Base-by-base conservation (phyloP, 2,329 filamentous ascomycete species). In the Scedosporium dehoogii region DNA sequence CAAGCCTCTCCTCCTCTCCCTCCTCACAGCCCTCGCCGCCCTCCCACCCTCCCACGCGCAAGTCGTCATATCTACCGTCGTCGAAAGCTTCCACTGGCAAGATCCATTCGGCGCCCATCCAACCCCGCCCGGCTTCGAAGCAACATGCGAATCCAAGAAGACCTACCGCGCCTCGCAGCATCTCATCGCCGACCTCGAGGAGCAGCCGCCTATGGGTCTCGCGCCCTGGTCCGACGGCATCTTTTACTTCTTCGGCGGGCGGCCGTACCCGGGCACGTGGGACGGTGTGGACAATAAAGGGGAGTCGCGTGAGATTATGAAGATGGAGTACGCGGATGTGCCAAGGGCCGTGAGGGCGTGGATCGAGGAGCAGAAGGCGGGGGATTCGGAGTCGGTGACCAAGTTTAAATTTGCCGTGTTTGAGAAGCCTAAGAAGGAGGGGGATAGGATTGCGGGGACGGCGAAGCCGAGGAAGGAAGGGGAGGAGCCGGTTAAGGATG, bases 261-360 rank as follows among this genome's bases (percentile, higher is more conserved):
- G 68, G 25, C 65, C 68, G 2, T 73, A 76, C 66, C 71, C 73
- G 0, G 77, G 77, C 6, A 74, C 71, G 14, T 79, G 76, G 76
- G 69, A 71, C 38, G 77, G 77, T 14, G 69, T 74, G 29, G 77
- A 78, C 64, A 70, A 72, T 46, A 74, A 76, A 63, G 76, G 73
- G 14, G 62, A 67, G 10, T 68, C 74, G 27, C 69, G 75, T 51
- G 73, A 76, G 63, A 63, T 77, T 18, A 67, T 77, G 12, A 70
- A 72, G 59, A 76, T 78, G 74, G 68, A 73, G 21, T 72, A 71
- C 63, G 62, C 59, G 3, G 70, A 71, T 5, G 62, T 77, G 48
- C 75, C 74, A 7, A 63, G 55, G 6, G 63, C 67, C 14, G 74
- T 75, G 29, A 65, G 68, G 64, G 72, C 74, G 66, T 81, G 78